Conservation (phyloP, 2,329 filamentous ascomycete species). For the Monilinia fructigena region DNA sequence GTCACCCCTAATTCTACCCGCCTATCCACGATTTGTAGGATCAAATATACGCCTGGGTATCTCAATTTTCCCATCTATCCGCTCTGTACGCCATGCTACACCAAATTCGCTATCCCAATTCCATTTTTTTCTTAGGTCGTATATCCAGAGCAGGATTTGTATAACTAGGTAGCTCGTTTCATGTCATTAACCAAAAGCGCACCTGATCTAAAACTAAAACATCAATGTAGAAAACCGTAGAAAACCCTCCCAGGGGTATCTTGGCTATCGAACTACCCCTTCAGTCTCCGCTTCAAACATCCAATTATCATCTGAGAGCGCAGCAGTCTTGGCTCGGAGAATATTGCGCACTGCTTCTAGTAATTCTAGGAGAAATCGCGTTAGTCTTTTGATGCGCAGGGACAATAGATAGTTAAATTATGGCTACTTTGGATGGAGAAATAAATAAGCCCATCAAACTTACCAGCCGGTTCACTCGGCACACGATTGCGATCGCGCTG, state of each 20-base stretch:
- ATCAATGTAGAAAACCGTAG: too few species aligned
- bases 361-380: conserved; percentile 52
- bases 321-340: conserved; percentile 68
- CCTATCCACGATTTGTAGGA: background rate
- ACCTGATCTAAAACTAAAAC: too few species aligned
- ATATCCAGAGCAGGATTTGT: too few species aligned
- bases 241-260: too few species aligned
- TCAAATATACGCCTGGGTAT: conserved; percentile 4
- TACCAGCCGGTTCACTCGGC: conserved; percentile 66
- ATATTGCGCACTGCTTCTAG: conserved; percentile 68
- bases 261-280: conserved; percentile 15
- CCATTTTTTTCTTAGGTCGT: too few species aligned
- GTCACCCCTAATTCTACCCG: background rate
- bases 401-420: too few species aligned
- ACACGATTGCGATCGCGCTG: conserved; percentile 54
- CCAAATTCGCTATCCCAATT: conserved; percentile 4
- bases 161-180: too few species aligned
- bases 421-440: background rate
- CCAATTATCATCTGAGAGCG: conserved; percentile 81
- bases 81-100: conserved; percentile 8
- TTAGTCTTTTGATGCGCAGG: too few species aligned
- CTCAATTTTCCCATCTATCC: background rate
- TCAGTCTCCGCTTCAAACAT: conserved; percentile 68
- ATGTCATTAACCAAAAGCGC: too few species aligned
- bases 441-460: conserved; percentile 30